Evolutionary conservation across 371 early-diverging fungal genomes (phyloP).

Genomic region (Mucor indicus): DNA sequence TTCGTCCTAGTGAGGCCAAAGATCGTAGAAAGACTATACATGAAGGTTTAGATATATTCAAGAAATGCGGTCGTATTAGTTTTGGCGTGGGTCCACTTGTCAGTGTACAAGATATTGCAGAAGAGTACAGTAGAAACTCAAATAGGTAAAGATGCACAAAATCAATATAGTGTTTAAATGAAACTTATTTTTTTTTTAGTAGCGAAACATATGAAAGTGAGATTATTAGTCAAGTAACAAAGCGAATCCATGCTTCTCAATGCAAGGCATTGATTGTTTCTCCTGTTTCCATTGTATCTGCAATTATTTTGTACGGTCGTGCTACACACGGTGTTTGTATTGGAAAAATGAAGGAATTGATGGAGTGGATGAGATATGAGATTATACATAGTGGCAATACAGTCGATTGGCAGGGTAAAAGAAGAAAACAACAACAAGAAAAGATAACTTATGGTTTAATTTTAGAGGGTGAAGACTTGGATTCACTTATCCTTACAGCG

Average conservation of each 20-base stretch:
- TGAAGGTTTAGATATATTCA: conserved; percentile 16
- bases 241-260: conserved; percentile 34
- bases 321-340: conserved; percentile 42
- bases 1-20: conserved; percentile 40
- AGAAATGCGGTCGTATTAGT: conserved; percentile 34
- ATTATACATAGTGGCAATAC: conserved; percentile 20
- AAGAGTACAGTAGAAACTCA: conserved; percentile 11
- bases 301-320: conserved; percentile 45
- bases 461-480: conserved; percentile 46
- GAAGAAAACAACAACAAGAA: neutral
- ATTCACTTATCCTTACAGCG: conserved; percentile 33
- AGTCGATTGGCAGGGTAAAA: conserved; percentile 45
- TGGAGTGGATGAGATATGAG: conserved; percentile 41
- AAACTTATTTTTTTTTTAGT: too few species aligned
- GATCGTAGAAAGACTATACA: conserved; percentile 31
- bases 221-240: conserved; percentile 28
- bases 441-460: neutral
- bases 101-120: conserved; percentile 42
- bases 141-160: conserved; percentile 10
- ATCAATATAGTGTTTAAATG: neutral
- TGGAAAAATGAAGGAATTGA: conserved; percentile 46
- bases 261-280: conserved; percentile 39
- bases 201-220: conserved; percentile 22
- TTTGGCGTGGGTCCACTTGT: conserved; percentile 44
- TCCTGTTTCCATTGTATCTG: conserved; percentile 34